A percentile compares a stretch with the other conserved stretches of the same genome.
Evolutionary conservation across 2,329 filamentous ascomycete genomes (phyloP).

Genomic region (Paramyrothecium sp.): DNA sequence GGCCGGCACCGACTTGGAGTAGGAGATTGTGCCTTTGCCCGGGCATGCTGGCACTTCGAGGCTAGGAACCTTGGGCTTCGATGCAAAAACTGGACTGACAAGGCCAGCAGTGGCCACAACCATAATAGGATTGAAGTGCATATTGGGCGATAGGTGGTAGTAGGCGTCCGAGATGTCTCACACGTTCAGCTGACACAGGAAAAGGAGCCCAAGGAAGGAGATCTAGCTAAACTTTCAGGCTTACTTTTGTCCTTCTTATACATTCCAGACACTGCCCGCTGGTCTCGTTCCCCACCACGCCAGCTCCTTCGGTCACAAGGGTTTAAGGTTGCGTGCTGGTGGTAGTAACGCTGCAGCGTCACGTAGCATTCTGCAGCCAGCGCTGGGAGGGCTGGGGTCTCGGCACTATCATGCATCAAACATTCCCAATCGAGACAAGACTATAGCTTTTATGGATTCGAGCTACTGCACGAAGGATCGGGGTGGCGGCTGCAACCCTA

Average conservation of each 20-base stretch:
- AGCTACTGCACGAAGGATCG: too few relatives aligned
- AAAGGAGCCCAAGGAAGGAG: not conserved
- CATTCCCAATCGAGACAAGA: too few relatives aligned
- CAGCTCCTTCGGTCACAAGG: not conserved
- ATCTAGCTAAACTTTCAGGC: not conserved
- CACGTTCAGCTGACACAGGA: not conserved
- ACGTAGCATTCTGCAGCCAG: not conserved
- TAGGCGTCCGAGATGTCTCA: not conserved
- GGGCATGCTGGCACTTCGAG: constrained; percentile 39
- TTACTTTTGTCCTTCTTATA: not conserved
- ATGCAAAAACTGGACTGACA: not conserved
- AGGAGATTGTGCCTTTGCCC: constrained; percentile 31
- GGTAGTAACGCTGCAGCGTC: not conserved
- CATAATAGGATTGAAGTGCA: not conserved
- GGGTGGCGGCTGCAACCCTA: too few relatives aligned
- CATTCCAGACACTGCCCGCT: not conserved
- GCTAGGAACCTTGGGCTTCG: constrained; percentile 14
- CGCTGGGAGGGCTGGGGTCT: not conserved
- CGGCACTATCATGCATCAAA: not conserved
- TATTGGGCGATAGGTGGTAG: not conserved
- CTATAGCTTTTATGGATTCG: too few relatives aligned
- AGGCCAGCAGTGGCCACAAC: not conserved
- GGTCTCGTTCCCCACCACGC: not conserved
- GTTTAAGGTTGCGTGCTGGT: not conserved
- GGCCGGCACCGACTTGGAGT: constrained; percentile 40